phyloP scores from a whole-genome alignment of 257 asterid species.

The Solanum lignicaule region DNA sequence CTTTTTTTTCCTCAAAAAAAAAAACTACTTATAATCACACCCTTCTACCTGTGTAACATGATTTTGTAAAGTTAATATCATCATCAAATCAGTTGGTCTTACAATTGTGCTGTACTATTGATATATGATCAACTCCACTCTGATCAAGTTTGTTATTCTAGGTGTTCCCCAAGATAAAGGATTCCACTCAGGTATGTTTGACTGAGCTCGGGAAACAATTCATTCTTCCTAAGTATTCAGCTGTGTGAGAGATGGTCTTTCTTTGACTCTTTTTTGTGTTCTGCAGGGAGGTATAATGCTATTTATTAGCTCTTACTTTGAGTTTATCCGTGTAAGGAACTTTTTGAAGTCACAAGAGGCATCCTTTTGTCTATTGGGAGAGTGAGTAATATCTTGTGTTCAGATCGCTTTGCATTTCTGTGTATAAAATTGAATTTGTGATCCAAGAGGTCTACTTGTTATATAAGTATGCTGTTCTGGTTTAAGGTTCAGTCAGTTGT shows the following conservation, averaged over 20 bases:
- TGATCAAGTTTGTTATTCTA: constrained; percentile 26
- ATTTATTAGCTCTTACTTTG: constrained; percentile 80
- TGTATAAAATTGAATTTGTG: not conserved
- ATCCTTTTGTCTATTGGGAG: constrained; percentile 84
- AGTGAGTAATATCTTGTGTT: constrained; percentile 40
- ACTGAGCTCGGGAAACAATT: constrained; percentile 2
- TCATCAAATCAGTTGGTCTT: not conserved
- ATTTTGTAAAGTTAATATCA: not conserved
- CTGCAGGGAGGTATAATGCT: constrained; percentile 80
- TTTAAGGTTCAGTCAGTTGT: not conserved
- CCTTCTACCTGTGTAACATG: not conserved
- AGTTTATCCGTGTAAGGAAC: constrained; percentile 76
- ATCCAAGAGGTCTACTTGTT: not conserved
- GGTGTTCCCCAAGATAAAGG: constrained; percentile 85
- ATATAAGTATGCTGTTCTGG: not conserved
- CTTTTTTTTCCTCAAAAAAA: not conserved
- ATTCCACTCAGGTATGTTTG: constrained; percentile 59
- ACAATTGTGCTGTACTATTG: not conserved
- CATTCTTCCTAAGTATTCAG: not conserved
- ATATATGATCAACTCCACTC: not conserved
- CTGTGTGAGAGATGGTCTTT: not conserved
- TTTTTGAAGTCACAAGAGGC: constrained; percentile 74
- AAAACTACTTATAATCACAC: not conserved
- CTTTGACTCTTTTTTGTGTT: not conserved
- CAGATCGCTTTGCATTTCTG: not conserved